Conservation (phyloP, 129 eudicot species). For the Ambrosia trifida region DNA sequence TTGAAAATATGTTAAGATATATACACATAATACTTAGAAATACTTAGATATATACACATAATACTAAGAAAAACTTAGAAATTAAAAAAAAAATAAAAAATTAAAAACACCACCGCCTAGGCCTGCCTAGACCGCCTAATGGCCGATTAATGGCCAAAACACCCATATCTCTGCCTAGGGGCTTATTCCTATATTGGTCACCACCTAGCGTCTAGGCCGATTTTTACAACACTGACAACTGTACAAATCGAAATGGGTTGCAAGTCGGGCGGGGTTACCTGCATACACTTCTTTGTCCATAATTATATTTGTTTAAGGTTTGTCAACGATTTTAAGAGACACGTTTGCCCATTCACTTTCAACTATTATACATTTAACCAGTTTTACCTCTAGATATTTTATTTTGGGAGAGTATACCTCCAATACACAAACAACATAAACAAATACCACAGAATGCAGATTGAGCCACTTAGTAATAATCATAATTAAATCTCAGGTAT, state of each 20-base stretch:
- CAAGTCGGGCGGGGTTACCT: background rate
- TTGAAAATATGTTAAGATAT: no score
- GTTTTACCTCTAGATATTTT: background rate
- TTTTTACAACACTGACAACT: no score
- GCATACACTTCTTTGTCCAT: background rate
- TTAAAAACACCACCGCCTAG: no score
- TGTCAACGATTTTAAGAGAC: background rate
- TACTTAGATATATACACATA: no score
- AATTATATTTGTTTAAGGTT: background rate
- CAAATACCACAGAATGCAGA: slow-evolving; percentile 21
- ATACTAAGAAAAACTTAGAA: no score
- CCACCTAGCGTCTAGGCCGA: no score
- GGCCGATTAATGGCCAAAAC: no score
- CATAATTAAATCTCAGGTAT: slow-evolving; percentile 7
- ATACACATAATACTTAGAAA: no score
- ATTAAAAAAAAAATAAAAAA: no score
- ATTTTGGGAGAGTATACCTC: slow-evolving; percentile 8
- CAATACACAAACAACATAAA: background rate
- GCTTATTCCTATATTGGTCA: no score
- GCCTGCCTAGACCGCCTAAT: no score
- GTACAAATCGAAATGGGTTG: background rate
- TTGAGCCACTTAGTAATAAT: slow-evolving; percentile 6
- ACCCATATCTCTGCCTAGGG: no score
- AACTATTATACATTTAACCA: background rate
- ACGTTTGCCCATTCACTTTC: background rate